These are phyloP conservation scores for Quercus tomentella DNA, from an alignment of 331 rosid species.

Conservation along the genomic window DNA sequence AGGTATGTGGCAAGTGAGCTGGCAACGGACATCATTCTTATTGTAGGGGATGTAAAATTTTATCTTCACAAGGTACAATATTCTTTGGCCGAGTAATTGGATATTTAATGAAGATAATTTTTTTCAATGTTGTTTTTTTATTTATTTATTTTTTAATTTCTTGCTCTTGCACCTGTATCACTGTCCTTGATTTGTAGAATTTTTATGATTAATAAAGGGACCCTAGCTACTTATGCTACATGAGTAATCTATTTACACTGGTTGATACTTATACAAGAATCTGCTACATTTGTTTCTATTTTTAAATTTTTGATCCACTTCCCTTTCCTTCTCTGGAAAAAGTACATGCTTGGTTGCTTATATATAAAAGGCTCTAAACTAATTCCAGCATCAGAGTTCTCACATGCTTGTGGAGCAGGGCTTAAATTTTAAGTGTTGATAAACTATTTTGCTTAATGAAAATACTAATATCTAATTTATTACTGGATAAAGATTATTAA, in stretches of 20 bases:
- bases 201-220: background rate
- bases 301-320: background rate
- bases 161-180: background rate
- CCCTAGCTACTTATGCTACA: background rate
- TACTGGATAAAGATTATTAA: too few relatives aligned
- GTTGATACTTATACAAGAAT: background rate
- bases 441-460: too few relatives aligned
- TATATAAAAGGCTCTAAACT: background rate
- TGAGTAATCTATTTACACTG: background rate
- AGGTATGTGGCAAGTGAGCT: slow-evolving; percentile 89
- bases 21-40: slow-evolving; percentile 66
- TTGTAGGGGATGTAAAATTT: slow-evolving; percentile 71
- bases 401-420: background rate
- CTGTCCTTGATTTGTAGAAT: background rate
- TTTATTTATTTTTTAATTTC: background rate
- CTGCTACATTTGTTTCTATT: background rate
- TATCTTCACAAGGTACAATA: slow-evolving; percentile 77
- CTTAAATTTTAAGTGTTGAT: background rate
- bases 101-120: background rate
- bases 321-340: background rate
- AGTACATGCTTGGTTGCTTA: background rate
- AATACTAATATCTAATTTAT: too few relatives aligned
- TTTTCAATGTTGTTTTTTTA: background rate
- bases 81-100: slow-evolving; percentile 10
- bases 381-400: slow-evolving; percentile 2